Base-by-base conservation (phyloP, 164 flowering plant species). In the Umbellularia californica region DNA sequence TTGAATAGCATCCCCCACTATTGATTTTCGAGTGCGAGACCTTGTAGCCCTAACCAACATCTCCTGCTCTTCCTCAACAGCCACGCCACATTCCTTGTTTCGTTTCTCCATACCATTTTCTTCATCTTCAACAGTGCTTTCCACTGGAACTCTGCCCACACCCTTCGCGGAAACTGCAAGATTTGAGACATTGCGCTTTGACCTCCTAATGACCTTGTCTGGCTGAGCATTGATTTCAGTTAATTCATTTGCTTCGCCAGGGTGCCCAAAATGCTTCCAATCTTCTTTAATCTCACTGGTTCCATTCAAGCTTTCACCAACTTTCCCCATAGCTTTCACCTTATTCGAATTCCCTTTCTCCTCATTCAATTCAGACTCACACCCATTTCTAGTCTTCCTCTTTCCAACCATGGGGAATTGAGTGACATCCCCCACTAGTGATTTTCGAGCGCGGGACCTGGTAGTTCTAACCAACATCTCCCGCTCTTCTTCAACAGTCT, bases 391-490 rank as follows among this genome's bases (percentile, higher is more conserved):
- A 15, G 60, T 15, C n/a, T 55, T 55, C 60, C n/a, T 20, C 60
- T 55, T 55, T 55, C n/a, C 60, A 55, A 55, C 17, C 15, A 55
- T 15, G 60, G 60, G n/a, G 17, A 55, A 55, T 55, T 55, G 60
- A 14, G n/a, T 14, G 75, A 3, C 47, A 71, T 5, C 19, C 47
- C 47, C 58, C 65, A 27, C 7, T 71, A n/a, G 58, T 3, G 74
- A 69, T 70, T 70, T 79, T 7, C 62, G 65, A 6, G 70, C 79
- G 30, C 69, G 69, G 23, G 75, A 69, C 71, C 82, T 77, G 1
- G 81, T 74, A n/a, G 17, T 47, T 73, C 77, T 65, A 19, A 66
- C 62, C 3, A 22, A 64, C 3, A 20, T 64, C 66, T 17, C 66
- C 23, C 4, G 9, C 10, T 9, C n/a, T 23, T 63, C 66, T 28